Conservation (phyloP, 306 rosid species). For the Geum urbanum region DNA sequence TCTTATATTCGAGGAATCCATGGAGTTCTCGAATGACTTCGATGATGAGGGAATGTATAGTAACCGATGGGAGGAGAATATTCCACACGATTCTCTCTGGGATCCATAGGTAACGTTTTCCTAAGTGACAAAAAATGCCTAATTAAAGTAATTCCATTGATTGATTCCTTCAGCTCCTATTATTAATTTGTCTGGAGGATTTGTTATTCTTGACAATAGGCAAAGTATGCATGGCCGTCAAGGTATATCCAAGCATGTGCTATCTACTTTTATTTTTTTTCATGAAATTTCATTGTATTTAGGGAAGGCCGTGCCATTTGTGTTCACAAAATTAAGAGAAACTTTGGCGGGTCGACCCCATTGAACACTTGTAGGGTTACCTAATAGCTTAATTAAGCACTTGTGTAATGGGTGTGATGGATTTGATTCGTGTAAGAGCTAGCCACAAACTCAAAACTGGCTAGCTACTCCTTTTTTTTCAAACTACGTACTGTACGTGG, state of each 20-base stretch:
- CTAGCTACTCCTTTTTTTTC: neutral
- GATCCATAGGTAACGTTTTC: conserved; percentile 36
- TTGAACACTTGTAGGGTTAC: neutral
- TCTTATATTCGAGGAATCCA: conserved; percentile 25
- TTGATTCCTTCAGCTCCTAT: neutral
- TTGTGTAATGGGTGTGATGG: conserved; percentile 6
- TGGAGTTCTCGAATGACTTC: conserved; percentile 29
- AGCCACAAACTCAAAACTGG: conserved; percentile 12
- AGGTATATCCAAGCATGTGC: neutral
- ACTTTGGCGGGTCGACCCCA: conserved; percentile 14
- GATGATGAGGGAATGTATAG: conserved; percentile 23
- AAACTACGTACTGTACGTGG: neutral
- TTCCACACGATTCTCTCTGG: conserved; percentile 38
- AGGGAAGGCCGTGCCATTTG: neutral
- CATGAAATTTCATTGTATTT: neutral
- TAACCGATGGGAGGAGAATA: conserved; percentile 37
- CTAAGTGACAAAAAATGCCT: neutral
- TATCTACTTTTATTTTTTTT: neutral
- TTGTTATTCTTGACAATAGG: too few relatives aligned
- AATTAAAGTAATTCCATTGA: neutral
- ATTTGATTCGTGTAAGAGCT: conserved; percentile 1
- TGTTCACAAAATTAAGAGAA: neutral
- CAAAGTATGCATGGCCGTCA: too few relatives aligned
- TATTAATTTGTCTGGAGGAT: neutral
- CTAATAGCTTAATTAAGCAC: neutral